phyloP scores from a whole-genome alignment of 768 basidiomycete species.

The Galerina sulciceps region DNA sequence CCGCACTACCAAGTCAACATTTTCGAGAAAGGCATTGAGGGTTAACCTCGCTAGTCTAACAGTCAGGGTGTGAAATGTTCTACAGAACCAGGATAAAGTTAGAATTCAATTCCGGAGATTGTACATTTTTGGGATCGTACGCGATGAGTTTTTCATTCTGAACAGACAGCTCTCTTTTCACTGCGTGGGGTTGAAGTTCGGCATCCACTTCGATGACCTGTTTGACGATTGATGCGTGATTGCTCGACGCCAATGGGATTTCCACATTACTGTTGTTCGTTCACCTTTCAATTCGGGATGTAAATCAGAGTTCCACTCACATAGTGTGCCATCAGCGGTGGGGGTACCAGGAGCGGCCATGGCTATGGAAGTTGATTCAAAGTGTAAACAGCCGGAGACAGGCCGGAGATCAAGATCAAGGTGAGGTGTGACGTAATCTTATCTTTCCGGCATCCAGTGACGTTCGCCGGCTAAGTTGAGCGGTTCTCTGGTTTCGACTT shows the following conservation, averaged over 20 bases:
- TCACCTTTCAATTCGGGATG: background rate
- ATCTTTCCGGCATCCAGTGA: background rate
- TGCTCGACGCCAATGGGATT: conserved; percentile 74
- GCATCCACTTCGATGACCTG: conserved; percentile 86
- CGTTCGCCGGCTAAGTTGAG: no score
- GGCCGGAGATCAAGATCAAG: background rate
- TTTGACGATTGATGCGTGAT: conserved; percentile 83
- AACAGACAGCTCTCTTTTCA: conserved; percentile 71
- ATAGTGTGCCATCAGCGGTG: conserved; percentile 53
- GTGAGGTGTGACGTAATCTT: background rate
- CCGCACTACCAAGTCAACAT: conserved; percentile 82
- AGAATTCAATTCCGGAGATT: background rate
- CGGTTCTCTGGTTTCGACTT: no score
- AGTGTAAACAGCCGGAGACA: background rate
- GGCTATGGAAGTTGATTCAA: background rate
- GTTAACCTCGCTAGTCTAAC: conserved; percentile 84
- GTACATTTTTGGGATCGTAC: conserved; percentile 48
- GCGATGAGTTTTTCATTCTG: conserved; percentile 73
- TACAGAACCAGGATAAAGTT: conserved; percentile 26
- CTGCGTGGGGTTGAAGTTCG: conserved; percentile 82
- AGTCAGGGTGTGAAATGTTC: conserved; percentile 78
- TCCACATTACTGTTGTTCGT: conserved; percentile 49
- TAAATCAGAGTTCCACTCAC: conserved; percentile 35
- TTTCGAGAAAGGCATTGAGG: conserved; percentile 87
- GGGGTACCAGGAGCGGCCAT: background rate